phyloP scores from a whole-genome alignment of 1,139 yeast species.

The Nakaseomyces kungkrabaensis region DNA sequence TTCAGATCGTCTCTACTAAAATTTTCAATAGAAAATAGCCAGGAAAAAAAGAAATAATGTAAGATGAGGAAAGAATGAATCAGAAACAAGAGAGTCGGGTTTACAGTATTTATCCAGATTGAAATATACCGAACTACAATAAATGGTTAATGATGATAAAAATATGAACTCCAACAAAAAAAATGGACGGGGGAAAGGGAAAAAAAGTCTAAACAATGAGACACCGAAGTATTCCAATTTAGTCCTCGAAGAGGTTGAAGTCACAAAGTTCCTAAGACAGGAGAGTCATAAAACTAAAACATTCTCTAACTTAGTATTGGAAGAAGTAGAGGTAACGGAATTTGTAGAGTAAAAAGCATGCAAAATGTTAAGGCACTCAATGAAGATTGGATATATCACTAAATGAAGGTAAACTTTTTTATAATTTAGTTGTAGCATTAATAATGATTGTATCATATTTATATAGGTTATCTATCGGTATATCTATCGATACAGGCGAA shows the following conservation, averaged over 20 bases:
- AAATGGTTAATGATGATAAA: too few relatives aligned
- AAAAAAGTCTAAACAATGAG: neutral
- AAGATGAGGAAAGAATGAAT: too few relatives aligned
- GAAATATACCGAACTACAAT: too few relatives aligned
- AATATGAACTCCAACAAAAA: neutral
- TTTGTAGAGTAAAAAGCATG: neutral
- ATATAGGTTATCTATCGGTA: conserved; percentile 3
- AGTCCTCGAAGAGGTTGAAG: neutral
- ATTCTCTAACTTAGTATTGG: conserved; percentile 5
- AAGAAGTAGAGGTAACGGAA: conserved; percentile 8
- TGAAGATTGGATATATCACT: too few relatives aligned
- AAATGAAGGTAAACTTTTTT: too few relatives aligned
- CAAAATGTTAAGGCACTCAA: too few relatives aligned
- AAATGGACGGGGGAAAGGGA: neutral
- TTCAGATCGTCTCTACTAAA: too few relatives aligned
- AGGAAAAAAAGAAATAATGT: too few relatives aligned
- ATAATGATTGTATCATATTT: conserved; percentile 1
- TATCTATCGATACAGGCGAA: conserved; percentile 1
- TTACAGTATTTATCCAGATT: too few relatives aligned
- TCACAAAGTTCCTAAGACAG: neutral
- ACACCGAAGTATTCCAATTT: neutral
- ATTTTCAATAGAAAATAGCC: too few relatives aligned
- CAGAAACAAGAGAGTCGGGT: too few relatives aligned
- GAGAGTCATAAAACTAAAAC: neutral
- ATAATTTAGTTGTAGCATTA: neutral